Evolutionary conservation across 495 filamentous ascomycete genomes (phyloP).

Genomic region (Glonium stellatum): DNA sequence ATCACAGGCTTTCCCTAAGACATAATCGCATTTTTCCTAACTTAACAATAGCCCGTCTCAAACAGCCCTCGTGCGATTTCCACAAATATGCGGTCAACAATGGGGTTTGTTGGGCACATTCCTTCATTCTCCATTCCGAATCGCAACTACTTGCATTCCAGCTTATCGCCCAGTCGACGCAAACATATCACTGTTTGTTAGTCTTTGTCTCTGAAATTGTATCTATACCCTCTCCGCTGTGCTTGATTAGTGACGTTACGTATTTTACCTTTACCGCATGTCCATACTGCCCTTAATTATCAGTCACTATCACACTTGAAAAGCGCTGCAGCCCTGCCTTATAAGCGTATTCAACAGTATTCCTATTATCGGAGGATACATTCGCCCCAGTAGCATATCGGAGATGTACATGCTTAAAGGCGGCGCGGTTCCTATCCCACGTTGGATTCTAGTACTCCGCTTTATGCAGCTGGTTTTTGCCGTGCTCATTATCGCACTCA

Average conservation of each 20-base stretch:
- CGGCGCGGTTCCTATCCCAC: constrained; percentile 14
- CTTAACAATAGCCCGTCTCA: no score
- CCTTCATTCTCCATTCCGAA: neutral
- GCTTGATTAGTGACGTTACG: neutral
- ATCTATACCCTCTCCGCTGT: neutral
- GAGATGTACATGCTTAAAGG: constrained; percentile 20
- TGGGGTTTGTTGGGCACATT: neutral
- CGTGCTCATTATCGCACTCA: constrained; percentile 13
- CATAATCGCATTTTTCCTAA: no score
- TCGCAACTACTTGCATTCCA: neutral
- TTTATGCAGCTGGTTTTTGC: constrained; percentile 22
- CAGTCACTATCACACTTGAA: neutral
- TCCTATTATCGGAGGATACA: neutral
- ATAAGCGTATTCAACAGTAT: neutral
- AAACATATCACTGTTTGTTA: neutral
- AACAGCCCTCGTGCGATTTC: no score
- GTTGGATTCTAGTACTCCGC: constrained; percentile 23
- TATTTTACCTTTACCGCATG: neutral
- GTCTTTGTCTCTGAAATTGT: neutral
- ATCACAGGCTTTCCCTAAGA: no score
- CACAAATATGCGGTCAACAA: no score
- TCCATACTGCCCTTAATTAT: neutral
- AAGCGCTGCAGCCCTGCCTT: neutral
- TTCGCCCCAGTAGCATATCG: neutral
- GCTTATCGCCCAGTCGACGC: neutral